These are phyloP conservation scores for Fusarium dlaminii DNA, from an alignment of 2,329 filamentous ascomycete species.

Conservation along the genomic window DNA sequence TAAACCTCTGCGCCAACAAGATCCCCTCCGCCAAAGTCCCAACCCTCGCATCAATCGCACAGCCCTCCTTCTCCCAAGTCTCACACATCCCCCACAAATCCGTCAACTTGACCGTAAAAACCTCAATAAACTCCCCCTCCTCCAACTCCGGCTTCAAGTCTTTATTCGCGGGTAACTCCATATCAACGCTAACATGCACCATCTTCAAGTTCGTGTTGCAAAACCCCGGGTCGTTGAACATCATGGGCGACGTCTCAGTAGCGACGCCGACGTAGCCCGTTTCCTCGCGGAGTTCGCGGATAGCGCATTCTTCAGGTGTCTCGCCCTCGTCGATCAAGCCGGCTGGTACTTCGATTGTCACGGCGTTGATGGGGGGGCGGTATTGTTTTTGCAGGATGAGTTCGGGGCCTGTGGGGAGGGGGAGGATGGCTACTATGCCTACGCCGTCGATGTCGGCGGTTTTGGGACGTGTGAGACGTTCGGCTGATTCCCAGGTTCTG, in stretches of 20 bases:
- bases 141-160: slow-evolving; percentile 75
- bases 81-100: slow-evolving; percentile 74
- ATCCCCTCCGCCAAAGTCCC: slow-evolving; percentile 83
- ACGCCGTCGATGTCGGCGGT: slow-evolving; percentile 74
- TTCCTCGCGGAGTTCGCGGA: slow-evolving; percentile 73
- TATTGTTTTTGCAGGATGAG: slow-evolving; percentile 75
- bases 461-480: slow-evolving; percentile 73
- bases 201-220: slow-evolving; percentile 74
- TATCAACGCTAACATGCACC: slow-evolving; percentile 79
- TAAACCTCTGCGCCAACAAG: slow-evolving; percentile 71
- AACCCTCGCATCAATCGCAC: slow-evolving; percentile 81
- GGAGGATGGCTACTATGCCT: slow-evolving; percentile 75
- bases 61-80: slow-evolving; percentile 74
- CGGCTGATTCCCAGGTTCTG: slow-evolving; percentile 77
- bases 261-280: slow-evolving; percentile 70
- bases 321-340: slow-evolving; percentile 71
- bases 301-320: slow-evolving; percentile 67
- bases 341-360: slow-evolving; percentile 72
- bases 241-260: slow-evolving; percentile 68
- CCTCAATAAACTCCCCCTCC: slow-evolving; percentile 85
- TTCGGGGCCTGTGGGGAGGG: slow-evolving; percentile 61
- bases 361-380: slow-evolving; percentile 67
- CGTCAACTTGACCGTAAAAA: slow-evolving; percentile 73
- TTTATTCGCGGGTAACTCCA: slow-evolving; percentile 74
- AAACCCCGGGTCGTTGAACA: slow-evolving; percentile 74